Evolutionary conservation across 2,329 filamentous ascomycete species (phyloP), one percentile per base, ranked within the genome.

Genomic region (Penicillium glabrum): DNA sequence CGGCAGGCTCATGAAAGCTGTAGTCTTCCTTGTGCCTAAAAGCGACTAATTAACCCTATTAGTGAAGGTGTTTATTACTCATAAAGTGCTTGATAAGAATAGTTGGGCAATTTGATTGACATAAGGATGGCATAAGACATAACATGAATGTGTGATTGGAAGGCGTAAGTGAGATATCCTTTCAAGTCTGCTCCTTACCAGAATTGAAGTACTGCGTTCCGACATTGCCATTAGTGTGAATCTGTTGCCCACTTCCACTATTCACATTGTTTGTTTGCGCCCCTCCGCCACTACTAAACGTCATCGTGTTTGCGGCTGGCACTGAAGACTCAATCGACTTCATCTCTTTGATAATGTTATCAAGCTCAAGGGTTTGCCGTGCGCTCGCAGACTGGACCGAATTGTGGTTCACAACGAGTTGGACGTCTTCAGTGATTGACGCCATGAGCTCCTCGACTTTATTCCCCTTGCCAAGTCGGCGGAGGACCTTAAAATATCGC

Each of bases 361-460:
- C 26, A 23, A 51, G 24, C 7, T 51, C 49, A 3, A 33, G 14
- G 6, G 33, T 44, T 43, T 51, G 23, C 3, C 19, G 19, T 11
- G 29, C 31, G 16, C n/a, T 43, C 14, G 45, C 45, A 54, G 52
- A 49, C 3, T 35, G n/a, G 14, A 54, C 52, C 26, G 37, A 21
- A 35, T 54, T 6, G 19, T 49, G 23, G 33, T 49, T 54, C 26
- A 49, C 46, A 26, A 54, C 9, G 11, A 35, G 19, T 49, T 53
- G 55, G 21, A 57, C 55, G 10, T 51, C 16, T 51, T 57, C n/a
- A 14, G 51, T 46, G 2, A 57, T n/a, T 9, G 7, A 5, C 0
- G 2, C 2, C 55, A 57, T 53, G n/a, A 57, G 55, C 11, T 53
- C 55, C 33, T 57, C 55, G 24, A 57, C 55, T 14, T 57, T 53